Percentiles rank a stretch among this genome's conserved stretches.
phyloP scores from a whole-genome alignment of 2,329 filamentous ascomycete species.

The Cryphonectria japonica region DNA sequence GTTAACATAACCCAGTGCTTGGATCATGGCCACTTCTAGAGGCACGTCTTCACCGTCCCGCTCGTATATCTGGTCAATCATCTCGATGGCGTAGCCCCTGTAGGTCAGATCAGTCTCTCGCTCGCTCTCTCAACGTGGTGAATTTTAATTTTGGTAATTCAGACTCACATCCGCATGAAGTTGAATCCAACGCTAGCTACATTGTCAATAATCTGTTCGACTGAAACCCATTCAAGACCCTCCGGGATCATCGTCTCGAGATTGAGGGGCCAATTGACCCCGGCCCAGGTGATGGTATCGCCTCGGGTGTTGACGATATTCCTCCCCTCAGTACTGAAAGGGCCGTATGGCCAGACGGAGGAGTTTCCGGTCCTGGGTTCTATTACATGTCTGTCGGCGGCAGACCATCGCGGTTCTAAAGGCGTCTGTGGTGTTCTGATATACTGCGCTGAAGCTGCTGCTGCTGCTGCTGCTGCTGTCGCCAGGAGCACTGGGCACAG shows the following conservation, averaged over 20 bases:
- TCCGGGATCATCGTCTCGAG: slow-evolving; percentile 61
- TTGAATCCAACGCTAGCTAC: slow-evolving; percentile 57
- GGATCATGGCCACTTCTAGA: slow-evolving; percentile 43
- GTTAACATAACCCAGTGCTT: slow-evolving; percentile 50
- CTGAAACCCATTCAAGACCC: slow-evolving; percentile 57
- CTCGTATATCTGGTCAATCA: slow-evolving; percentile 54
- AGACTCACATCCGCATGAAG: slow-evolving; percentile 52
- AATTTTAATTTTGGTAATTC: not conserved
- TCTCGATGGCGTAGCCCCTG: slow-evolving; percentile 56
- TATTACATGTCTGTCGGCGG: slow-evolving; percentile 35
- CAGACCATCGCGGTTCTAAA: slow-evolving; percentile 37
- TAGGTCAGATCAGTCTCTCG: not conserved
- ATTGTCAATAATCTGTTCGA: slow-evolving; percentile 51
- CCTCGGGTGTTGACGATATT: slow-evolving; percentile 44
- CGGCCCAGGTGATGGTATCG: slow-evolving; percentile 42
- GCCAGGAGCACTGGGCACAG: slow-evolving; percentile 17
- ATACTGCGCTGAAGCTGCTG: slow-evolving; percentile 19
- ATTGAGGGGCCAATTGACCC: slow-evolving; percentile 44
- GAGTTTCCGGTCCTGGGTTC: slow-evolving; percentile 32
- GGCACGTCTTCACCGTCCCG: slow-evolving; percentile 44
- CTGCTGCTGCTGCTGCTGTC: slow-evolving; percentile 10
- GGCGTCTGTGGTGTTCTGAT: slow-evolving; percentile 18
- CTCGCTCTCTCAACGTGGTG: no score
- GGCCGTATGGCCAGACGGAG: slow-evolving; percentile 42
- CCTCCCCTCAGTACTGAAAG: slow-evolving; percentile 43